These are phyloP conservation scores for Calonectria ilicicola DNA, from an alignment of 2,329 filamentous ascomycete genomes.

Conservation along the genomic window DNA sequence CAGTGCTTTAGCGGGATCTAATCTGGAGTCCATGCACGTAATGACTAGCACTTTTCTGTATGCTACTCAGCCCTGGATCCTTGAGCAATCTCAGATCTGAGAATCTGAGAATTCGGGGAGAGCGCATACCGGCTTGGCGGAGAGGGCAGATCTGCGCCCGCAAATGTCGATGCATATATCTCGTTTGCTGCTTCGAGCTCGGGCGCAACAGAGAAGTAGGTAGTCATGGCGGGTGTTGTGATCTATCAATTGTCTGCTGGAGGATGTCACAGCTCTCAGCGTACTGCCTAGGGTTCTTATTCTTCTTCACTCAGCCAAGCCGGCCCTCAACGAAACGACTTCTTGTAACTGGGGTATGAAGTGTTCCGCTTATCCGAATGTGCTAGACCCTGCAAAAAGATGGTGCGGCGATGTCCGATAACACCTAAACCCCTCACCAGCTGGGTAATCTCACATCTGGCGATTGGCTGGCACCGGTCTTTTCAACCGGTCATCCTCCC, in stretches of 20 bases:
- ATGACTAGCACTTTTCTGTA: constrained; percentile 57
- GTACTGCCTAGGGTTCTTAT: constrained; percentile 23
- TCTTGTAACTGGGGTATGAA: background rate
- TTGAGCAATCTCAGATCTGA: background rate
- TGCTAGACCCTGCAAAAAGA: constrained; percentile 9
- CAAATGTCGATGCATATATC: constrained; percentile 35
- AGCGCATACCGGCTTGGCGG: constrained; percentile 37
- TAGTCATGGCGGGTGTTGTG: constrained; percentile 24
- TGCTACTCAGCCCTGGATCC: constrained; percentile 30
- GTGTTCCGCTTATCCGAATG: constrained; percentile 34
- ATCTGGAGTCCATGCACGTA: constrained; percentile 86
- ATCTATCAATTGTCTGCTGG: constrained; percentile 21
- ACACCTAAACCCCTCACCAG: constrained; percentile 30
- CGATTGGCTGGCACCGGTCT: constrained; percentile 32
- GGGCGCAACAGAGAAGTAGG: constrained; percentile 23
- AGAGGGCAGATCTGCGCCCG: constrained; percentile 35
- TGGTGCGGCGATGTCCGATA: constrained; percentile 32
- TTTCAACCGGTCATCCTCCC: constrained; percentile 10
- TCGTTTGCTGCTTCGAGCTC: constrained; percentile 41
- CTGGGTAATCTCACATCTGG: constrained; percentile 8
- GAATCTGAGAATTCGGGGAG: background rate
- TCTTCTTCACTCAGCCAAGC: constrained; percentile 3
- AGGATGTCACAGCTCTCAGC: background rate
- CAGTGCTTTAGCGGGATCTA: constrained; percentile 76
- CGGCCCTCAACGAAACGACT: constrained; percentile 16